Evolutionary conservation across 1,284 basidiomycete genomes (phyloP), one percentile per base, ranked within the genome.

Genomic region (Microbotryum saponariae): DNA sequence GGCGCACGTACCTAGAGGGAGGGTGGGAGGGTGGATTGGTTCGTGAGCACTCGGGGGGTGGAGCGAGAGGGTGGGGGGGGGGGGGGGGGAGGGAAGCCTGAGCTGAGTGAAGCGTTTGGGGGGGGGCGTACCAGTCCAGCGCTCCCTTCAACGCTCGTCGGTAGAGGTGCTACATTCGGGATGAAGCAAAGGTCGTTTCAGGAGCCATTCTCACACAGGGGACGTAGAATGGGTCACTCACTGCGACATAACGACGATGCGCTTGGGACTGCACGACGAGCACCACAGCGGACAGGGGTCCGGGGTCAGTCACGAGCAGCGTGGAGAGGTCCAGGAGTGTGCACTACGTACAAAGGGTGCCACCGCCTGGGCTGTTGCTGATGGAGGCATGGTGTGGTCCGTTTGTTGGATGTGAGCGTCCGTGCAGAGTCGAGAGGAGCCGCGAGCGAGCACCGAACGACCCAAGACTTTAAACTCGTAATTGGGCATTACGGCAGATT

Each of bases 211-310:
- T 31, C 2, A 7, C 31, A 31, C 31, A 31, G 31, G 7, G 7
- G 9, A 6, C 29, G 9, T 37, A 20, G 14, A 27, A 20, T 20
- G 18, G n/a, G 37, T 7, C 16, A 42, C 71, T 29, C 54, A 72
- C 72, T 64, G 71, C 68, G 51, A 74, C 72, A 60, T 72, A 70
- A 51, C 67, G 65, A n/a, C 69, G 60, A 67, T 74, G 73, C 8
- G 73, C 72, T 25, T 61, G 56, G 20, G 68, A 69, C 68, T 69
- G 63, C 23, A 50, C 1, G 57, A 52, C 25, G 44, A 4, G 21
- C 7, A 47, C n/a, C 12, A 31, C 23, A 2, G 49, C 18, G 21
- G 44, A 46, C 56, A 64, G 25, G 29, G n/a, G 25, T 37, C 56
- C 61, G 25, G 29, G n/a, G 25, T 37, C 20, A 42, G 37, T 29